Conservation (phyloP, 768 basidiomycete species). For the Lepiota venenata region DNA sequence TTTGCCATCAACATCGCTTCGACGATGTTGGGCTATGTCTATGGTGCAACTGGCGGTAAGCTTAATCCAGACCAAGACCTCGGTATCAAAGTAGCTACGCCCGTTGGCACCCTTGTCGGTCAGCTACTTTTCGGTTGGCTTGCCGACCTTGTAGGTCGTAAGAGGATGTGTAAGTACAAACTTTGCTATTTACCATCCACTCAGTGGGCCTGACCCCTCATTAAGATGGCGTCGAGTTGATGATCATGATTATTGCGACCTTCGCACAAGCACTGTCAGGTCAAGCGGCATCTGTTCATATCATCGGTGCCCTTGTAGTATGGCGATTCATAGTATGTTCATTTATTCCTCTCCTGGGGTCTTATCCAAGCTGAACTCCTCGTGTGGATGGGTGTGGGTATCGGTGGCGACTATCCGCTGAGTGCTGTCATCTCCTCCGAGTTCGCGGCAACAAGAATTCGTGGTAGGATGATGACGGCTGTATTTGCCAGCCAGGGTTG, state of each 20-base stretch:
- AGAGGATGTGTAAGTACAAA: conserved; percentile 67
- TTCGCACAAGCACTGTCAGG: conserved; percentile 81
- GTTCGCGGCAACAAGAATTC: conserved; percentile 72
- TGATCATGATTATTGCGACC: conserved; percentile 79
- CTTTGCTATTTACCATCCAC: too few relatives aligned
- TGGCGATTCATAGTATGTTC: conserved; percentile 72
- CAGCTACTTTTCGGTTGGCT: conserved; percentile 81
- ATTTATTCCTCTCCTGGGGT: neutral
- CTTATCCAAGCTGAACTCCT: neutral
- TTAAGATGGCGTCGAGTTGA: conserved; percentile 66
- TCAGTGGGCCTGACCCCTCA: too few relatives aligned
- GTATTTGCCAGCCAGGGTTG: conserved; percentile 87
- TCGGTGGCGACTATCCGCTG: conserved; percentile 88
- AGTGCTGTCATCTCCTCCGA: conserved; percentile 87
- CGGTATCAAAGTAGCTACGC: conserved; percentile 75
- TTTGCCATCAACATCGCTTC: conserved; percentile 89
- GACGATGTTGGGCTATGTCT: conserved; percentile 81
- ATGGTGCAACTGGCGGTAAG: conserved; percentile 43
- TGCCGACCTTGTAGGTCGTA: conserved; percentile 73
- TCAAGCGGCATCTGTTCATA: conserved; percentile 57
- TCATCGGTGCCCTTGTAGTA: conserved; percentile 74
- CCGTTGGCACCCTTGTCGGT: conserved; percentile 71
- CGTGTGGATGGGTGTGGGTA: conserved; percentile 68
- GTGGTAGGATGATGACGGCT: conserved; percentile 87
- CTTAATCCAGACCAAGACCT: conserved; percentile 65